Evolutionary conservation across 495 filamentous ascomycete species (phyloP), one percentile per base, ranked within the genome.

Genomic region (Penicillium waksmanii): DNA sequence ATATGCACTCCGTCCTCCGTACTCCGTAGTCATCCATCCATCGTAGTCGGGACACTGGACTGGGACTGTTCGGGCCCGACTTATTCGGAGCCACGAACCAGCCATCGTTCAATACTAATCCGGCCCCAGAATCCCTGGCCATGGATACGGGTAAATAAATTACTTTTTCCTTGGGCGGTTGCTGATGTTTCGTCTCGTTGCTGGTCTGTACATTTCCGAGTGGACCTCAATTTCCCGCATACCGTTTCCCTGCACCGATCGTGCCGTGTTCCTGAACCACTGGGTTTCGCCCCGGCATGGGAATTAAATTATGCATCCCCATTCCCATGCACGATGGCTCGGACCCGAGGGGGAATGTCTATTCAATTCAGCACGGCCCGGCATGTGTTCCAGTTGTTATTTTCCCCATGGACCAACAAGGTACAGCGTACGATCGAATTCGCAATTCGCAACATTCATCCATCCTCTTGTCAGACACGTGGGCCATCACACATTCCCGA

Each of bases 401-500:
- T 44, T 44, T 5, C 25, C 25, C 25, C 25, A 27, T 27, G 25
- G 25, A 27, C 25, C 5, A 21, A 3, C 21, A 21, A 21, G 21
- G 21, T 21, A 3, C 21, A 21, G 3, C 1, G 21, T 21, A 21
- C 21, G 21, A 21, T 21, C 21, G 21, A 21, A 21, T 21, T 21
- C 21, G 21, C 47, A 61, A 61, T 51, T 17, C 19, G 23, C 51
- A 58, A 52, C 34, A 48, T 35, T 25, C 12, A 21, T 18, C 38
- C 34, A 10, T 42, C 47, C 36, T 44, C n/a, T 17, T 61, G 58
- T 61, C 54, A 61, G 54, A 61, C 59, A 61, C 59, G 53, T 61
- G 59, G 59, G 36, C 8, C 8, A 23, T 25, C 19, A 27, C 36
- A 11, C 51, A 53, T 43, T 40, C 35, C 51, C 35, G 35, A 38